Conservation (phyloP, 2,329 filamentous ascomycete genomes). For the Exutisphaerella laricina region DNA sequence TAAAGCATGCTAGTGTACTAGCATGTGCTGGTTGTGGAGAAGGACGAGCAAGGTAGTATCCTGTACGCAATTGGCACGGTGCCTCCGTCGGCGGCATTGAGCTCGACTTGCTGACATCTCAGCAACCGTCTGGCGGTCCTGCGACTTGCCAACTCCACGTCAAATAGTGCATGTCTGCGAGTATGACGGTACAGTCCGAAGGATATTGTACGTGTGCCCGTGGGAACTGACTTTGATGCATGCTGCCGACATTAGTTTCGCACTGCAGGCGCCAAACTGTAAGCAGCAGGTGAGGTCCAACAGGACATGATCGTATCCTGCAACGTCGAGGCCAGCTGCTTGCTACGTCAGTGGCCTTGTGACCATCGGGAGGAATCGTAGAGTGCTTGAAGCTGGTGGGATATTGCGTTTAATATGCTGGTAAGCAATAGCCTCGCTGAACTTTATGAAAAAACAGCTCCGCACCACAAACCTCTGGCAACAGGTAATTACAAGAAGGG, state of each 20-base stretch:
- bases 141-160: no score
- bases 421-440: not conserved
- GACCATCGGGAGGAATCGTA: conserved; percentile 1
- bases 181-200: no score
- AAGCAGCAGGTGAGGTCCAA: not conserved
- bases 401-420: not conserved
- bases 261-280: not conserved
- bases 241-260: conserved; percentile 1
- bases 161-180: no score
- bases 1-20: not conserved
- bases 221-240: conserved; percentile 2
- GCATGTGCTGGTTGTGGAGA: conserved; percentile 1
- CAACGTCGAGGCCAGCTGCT: not conserved
- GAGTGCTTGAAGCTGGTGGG: not conserved
- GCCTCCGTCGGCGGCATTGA: not conserved
- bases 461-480: not conserved
- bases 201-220: not conserved
- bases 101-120: not conserved
- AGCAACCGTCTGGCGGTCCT: no score
- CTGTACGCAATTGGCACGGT: not conserved
- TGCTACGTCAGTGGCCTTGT: not conserved
- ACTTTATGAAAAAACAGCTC: conserved; percentile 1
- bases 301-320: not conserved
- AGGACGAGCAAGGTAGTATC: not conserved
- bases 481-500: no score